Percentiles rank a stretch among this genome's conserved stretches.
These are phyloP conservation scores for Parmales sp. DNA, from an alignment of 108 stramenopile species.

Conservation along the genomic window DNA sequence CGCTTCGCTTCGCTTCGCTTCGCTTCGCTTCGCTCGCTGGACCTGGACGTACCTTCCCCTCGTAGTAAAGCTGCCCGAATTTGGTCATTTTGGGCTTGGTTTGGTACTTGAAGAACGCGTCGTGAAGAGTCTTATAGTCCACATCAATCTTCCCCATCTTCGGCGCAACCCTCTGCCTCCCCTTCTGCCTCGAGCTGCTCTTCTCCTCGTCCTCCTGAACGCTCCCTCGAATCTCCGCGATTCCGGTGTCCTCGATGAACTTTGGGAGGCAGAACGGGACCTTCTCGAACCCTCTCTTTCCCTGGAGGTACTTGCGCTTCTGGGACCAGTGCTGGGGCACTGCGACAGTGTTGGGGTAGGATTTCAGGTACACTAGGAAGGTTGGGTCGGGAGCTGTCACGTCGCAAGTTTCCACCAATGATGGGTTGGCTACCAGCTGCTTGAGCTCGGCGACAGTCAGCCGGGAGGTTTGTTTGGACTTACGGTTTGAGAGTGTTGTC, in stretches of 20 bases:
- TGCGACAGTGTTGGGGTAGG: slow-evolving; percentile 75
- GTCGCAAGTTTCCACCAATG: slow-evolving; percentile 96
- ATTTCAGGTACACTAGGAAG: slow-evolving; percentile 80
- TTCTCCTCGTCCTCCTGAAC: slow-evolving; percentile 69
- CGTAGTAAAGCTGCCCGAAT: slow-evolving; percentile 93
- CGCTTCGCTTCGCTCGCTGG: no score
- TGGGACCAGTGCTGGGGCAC: slow-evolving; percentile 96
- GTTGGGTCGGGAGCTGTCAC: slow-evolving; percentile 85
- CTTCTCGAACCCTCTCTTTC: slow-evolving; percentile 91
- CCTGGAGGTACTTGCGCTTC: slow-evolving; percentile 95
- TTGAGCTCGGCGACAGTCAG: slow-evolving; percentile 93
- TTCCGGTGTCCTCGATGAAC: slow-evolving; percentile 95
- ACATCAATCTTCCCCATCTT: slow-evolving; percentile 89
- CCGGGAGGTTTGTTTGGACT: slow-evolving; percentile 67
- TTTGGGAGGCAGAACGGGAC: slow-evolving; percentile 88
- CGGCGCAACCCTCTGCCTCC: slow-evolving; percentile 76
- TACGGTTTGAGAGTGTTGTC: slow-evolving; percentile 58
- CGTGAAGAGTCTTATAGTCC: slow-evolving; percentile 89
- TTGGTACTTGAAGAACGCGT: slow-evolving; percentile 96
- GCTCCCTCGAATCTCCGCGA: slow-evolving; percentile 77
- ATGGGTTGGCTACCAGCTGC: slow-evolving; percentile 57
- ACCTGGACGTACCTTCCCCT: no score
- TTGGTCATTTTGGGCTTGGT: slow-evolving; percentile 70
- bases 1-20: no score
- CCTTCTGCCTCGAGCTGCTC: slow-evolving; percentile 71